Conservation (phyloP, 768 basidiomycete genomes). For the Jaapia argillacea region DNA sequence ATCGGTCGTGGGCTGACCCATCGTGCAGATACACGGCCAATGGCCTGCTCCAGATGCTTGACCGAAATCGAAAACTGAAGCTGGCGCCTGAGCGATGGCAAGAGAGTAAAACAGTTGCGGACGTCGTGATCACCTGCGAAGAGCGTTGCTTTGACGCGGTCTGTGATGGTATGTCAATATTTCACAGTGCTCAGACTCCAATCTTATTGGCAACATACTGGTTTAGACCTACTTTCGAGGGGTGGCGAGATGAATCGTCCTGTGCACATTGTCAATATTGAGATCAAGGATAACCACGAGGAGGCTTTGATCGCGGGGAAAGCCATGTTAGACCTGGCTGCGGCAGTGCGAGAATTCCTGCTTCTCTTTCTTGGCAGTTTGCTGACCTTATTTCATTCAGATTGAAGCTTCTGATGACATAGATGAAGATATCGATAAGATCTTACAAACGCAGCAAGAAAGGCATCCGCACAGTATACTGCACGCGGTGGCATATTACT, state of each 20-base stretch:
- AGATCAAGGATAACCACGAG: conserved; percentile 99
- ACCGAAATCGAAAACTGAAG: conserved; percentile 89
- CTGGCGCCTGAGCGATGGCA: conserved; percentile 96
- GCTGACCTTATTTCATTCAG: conserved; percentile 25
- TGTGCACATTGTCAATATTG: conserved; percentile 94
- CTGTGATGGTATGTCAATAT: conserved; percentile 71
- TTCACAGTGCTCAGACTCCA: conserved; percentile 8
- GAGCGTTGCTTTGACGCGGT: conserved; percentile 98
- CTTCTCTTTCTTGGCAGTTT: neutral
- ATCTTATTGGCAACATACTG: neutral
- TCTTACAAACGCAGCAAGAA: conserved; percentile 78
- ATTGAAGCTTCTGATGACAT: conserved; percentile 81
- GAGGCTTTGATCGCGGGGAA: conserved; percentile 94
- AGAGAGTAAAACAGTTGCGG: conserved; percentile 79
- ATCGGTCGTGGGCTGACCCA: neutral
- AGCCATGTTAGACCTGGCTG: conserved; percentile 86
- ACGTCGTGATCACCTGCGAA: conserved; percentile 97
- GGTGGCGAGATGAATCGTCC: conserved; percentile 91
- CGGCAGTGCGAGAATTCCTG: conserved; percentile 54
- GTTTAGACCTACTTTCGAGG: conserved; percentile 68
- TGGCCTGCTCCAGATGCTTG: conserved; percentile 91
- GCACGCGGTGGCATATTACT: conserved; percentile 91
- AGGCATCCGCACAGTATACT: conserved; percentile 87
- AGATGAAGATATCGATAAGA: conserved; percentile 84
- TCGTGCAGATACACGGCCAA: conserved; percentile 76